Percentiles rank a stretch among this genome's conserved stretches.
Evolutionary conservation across 2,329 filamentous ascomycete species (phyloP).

Genomic region (Lanzia echinophila): DNA sequence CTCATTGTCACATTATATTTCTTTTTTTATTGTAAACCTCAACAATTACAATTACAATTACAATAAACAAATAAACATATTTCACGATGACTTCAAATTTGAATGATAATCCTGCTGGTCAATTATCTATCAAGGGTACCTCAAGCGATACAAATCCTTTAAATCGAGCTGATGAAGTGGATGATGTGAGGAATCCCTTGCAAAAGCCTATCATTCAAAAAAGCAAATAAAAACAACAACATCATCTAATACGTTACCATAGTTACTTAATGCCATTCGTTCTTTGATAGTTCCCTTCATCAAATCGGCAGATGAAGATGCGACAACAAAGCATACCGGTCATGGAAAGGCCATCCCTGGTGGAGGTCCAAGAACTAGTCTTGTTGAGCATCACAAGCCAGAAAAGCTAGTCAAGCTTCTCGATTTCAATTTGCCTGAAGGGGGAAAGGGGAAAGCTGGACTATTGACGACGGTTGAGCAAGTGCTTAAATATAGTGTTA

Average conservation of each 20-base stretch:
- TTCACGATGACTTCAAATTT: constrained; percentile 3
- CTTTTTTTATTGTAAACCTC: background rate
- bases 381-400: constrained; percentile 58
- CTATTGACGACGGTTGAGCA: constrained; percentile 63
- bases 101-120: too few relatives aligned
- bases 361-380: constrained; percentile 43
- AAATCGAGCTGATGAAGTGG: constrained; percentile 38
- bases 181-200: constrained; percentile 37
- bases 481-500: constrained; percentile 80
- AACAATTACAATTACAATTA: too few relatives aligned
- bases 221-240: background rate
- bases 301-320: constrained; percentile 58
- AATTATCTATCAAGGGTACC: constrained; percentile 12
- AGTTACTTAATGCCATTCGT: constrained; percentile 65
- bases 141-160: constrained; percentile 8
- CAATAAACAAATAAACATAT: too few relatives aligned
- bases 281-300: constrained; percentile 65
- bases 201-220: background rate
- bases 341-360: constrained; percentile 37
- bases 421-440: constrained; percentile 50
- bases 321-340: constrained; percentile 47
- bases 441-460: constrained; percentile 62
- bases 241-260: constrained; percentile 9
- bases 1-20: background rate
- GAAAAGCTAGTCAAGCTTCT: constrained; percentile 49